Evolutionary conservation across 495 filamentous ascomycete genomes (phyloP).

Genomic region (Bacidia rubella): DNA sequence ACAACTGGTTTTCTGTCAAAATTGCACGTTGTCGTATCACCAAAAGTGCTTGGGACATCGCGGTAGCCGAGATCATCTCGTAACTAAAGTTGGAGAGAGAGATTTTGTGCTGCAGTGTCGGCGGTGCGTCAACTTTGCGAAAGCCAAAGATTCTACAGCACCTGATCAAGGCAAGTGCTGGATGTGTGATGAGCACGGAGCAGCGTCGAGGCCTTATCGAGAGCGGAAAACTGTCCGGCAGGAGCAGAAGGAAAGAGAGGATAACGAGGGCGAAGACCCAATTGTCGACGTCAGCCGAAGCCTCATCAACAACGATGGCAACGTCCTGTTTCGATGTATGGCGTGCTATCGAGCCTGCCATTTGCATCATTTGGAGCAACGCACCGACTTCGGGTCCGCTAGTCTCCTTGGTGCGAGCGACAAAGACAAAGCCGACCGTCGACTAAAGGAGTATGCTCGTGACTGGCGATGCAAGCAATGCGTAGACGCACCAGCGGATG

Average conservation of each 20-base stretch:
- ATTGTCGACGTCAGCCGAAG: conserved; percentile 44
- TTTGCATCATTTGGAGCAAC: conserved; percentile 58
- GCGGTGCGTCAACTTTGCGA: conserved; percentile 56
- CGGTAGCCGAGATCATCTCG: conserved; percentile 64
- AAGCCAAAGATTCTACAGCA: conserved; percentile 50
- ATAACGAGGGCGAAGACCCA: conserved; percentile 68
- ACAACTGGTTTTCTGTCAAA: conserved; percentile 71
- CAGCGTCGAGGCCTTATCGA: conserved; percentile 55
- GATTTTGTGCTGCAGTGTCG: conserved; percentile 83
- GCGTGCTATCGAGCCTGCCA: conserved; percentile 71
- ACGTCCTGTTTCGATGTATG: conserved; percentile 71
- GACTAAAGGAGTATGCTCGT: conserved; percentile 47
- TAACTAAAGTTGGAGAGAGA: conserved; percentile 70
- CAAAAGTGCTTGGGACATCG: conserved; percentile 67
- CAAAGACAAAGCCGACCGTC: conserved; percentile 29
- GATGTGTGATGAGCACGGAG: conserved; percentile 45
- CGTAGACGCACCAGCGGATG: conserved; percentile 38
- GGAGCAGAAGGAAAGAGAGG: conserved; percentile 66
- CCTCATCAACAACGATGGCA: conserved; percentile 59
- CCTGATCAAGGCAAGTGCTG: conserved; percentile 62
- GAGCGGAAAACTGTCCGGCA: conserved; percentile 55
- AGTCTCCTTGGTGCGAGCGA: conserved; percentile 26
- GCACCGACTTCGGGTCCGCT: conserved; percentile 22
- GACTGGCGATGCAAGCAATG: conserved; percentile 73
- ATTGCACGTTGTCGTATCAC: conserved; percentile 74